phyloP scores from a whole-genome alignment of 805 yeast species.

The Brettanomyces bruxellensis region DNA sequence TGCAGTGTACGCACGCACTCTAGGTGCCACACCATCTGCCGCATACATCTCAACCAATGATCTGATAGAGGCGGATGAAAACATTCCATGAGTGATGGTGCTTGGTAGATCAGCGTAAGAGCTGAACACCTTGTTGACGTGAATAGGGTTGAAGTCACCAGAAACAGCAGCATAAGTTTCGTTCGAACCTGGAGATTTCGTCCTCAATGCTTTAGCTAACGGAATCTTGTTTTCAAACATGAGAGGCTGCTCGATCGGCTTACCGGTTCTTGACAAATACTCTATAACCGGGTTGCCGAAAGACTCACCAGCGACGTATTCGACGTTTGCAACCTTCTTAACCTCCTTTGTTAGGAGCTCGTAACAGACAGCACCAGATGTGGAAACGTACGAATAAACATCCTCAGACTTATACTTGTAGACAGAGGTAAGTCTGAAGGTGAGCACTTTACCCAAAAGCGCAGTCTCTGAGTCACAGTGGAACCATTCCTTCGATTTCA shows the following conservation, averaged over 20 bases:
- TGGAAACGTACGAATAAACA: slow-evolving; percentile 70
- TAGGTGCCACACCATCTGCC: slow-evolving; percentile 90
- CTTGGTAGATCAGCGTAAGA: slow-evolving; percentile 91
- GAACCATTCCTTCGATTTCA: slow-evolving; percentile 97
- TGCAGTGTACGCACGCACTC: slow-evolving; percentile 92
- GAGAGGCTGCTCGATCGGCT: slow-evolving; percentile 89
- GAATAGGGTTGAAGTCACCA: slow-evolving; percentile 98
- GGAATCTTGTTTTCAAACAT: slow-evolving; percentile 87
- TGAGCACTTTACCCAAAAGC: slow-evolving; percentile 68
- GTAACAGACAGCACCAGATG: slow-evolving; percentile 75
- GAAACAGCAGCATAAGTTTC: slow-evolving; percentile 96
- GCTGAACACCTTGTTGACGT: slow-evolving; percentile 92
- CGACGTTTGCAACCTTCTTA: slow-evolving; percentile 72
- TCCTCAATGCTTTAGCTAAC: slow-evolving; percentile 52
- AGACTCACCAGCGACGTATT: slow-evolving; percentile 84
- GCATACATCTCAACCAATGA: slow-evolving; percentile 97
- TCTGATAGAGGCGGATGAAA: slow-evolving; percentile 91
- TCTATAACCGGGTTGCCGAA: slow-evolving; percentile 97
- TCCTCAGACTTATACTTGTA: slow-evolving; percentile 70
- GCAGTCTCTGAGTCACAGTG: slow-evolving; percentile 60
- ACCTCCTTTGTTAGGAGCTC: slow-evolving; percentile 91
- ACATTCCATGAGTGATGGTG: slow-evolving; percentile 99
- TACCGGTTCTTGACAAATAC: slow-evolving; percentile 85
- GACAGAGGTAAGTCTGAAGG: slow-evolving; percentile 82
- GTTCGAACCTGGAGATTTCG: slow-evolving; percentile 90